A percentile compares a stretch with the other conserved stretches of the same genome.
Conservation (phyloP, 208 protist genomes). For the Blastocrithidia nonstop region DNA sequence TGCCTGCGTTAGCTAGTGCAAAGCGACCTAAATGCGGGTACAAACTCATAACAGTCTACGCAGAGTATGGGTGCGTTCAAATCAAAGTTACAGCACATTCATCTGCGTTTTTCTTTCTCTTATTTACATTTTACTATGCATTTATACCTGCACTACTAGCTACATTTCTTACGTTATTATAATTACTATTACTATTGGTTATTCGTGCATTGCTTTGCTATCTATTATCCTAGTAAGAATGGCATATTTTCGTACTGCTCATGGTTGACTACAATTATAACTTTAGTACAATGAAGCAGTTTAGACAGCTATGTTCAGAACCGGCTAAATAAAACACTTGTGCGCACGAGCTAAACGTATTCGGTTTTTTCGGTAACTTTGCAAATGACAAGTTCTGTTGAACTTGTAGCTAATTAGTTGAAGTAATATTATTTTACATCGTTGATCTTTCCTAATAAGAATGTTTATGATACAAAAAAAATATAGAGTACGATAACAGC, state of each 20-base stretch:
- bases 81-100: slow-evolving; percentile 10
- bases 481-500: too few relatives aligned
- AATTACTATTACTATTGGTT: slow-evolving; percentile 1
- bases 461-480: too few relatives aligned
- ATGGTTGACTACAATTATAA: too few relatives aligned
- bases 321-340: slow-evolving; percentile 47
- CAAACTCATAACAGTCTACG: slow-evolving; percentile 6
- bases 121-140: neutral
- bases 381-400: slow-evolving; percentile 23
- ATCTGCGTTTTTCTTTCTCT: slow-evolving; percentile 1
- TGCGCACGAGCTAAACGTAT: slow-evolving; percentile 10
- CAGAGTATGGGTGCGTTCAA: slow-evolving; percentile 41
- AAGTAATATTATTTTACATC: too few relatives aligned
- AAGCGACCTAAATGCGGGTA: slow-evolving; percentile 57
- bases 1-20: slow-evolving; percentile 26
- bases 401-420: too few relatives aligned
- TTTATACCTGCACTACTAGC: neutral
- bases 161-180: neutral
- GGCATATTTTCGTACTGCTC: too few relatives aligned
- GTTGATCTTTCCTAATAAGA: too few relatives aligned
- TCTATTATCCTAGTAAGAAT: too few relatives aligned
- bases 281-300: slow-evolving; percentile 26
- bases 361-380: slow-evolving; percentile 19
- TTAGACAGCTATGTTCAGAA: slow-evolving; percentile 29
- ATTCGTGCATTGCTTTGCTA: too few relatives aligned